Evolutionary conservation across 495 filamentous ascomycete species (phyloP), one percentile per base, ranked within the genome.

Genomic region (Hypomontagnella submonticulosa): DNA sequence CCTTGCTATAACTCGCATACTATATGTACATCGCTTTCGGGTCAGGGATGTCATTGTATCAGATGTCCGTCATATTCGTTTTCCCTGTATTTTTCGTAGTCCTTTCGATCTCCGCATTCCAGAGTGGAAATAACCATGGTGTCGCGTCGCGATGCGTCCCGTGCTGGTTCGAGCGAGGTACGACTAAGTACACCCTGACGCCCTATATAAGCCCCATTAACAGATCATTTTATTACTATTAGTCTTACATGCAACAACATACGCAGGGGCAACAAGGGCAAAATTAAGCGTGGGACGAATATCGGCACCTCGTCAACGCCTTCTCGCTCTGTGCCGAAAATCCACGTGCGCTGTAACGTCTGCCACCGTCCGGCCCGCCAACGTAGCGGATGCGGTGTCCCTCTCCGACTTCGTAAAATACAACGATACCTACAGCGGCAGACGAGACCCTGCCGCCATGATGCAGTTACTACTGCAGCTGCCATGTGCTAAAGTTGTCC

Each of bases 401-500:
- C 56, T 69, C 57, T 69, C 66, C 66, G 55, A 57, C 50, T 57
- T 54, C 44, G 56, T 61, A 51, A 42, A 53, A 69, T 69, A 69
- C 55, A 52, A 69, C 59, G 42, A 63, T 51, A 60, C 58, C 52
- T 58, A 47, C 48, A 37, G 38, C 41, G 33, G 47, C 27, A 68
- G 15, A 50, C 58, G 41, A 44, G 46, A 50, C 57, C 64, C 64
- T 67, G 65, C 44, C 50, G 56, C 60, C 55, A 44, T 44, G 43
- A 63, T 63, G 66, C 66, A 69, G 66, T 69, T 44, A 51, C 66
- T 63, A 69, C 66, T 69, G 66, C 66, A 69, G 23, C 55, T 63
- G 66, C 66, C 66, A 69, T 69, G 66, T 69, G 66, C 55, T 61
- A 48, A n/a, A 61, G 66, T 61, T 69, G 66, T 69, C 66, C 66